Base-by-base conservation (phyloP, 2,329 filamentous ascomycete species). In the Knufia fluminis region DNA sequence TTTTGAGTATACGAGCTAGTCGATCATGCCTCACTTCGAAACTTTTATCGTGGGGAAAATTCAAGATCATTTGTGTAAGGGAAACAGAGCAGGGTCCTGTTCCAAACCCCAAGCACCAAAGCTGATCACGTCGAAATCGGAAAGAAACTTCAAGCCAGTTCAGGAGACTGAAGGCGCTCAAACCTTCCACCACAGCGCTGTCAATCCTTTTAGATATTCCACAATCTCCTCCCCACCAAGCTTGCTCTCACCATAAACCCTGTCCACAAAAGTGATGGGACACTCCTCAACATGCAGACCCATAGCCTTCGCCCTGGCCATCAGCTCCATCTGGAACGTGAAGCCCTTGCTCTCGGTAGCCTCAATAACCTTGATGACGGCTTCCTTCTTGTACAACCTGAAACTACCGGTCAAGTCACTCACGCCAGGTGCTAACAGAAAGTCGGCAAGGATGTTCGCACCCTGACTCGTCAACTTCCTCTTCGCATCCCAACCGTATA, bases 321-420 rank as follows among this genome's bases (percentile, higher is more conserved):
- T 97, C 82, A 98, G 85, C 77, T 96, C 91, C 92, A 98, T 98
- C 80, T 98, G 92, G 76, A 98, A 98, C 35, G 86, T 91, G 68
- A 97, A 98, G 2, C 92, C 92, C 73, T 97, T 95, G 66, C 87
- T 92, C 76, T 96, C 85, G 7, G 89, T 96, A 69, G 79, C 87
- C 63, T 77, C 74, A 61, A 98, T 96, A 51, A 94, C 88, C 75
- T 87, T 90, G 68, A 94, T 80, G 63, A 98, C 70, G 54, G 95
- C 87, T 52, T 75, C 73, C 72, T 85, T 89, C 82, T 94, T 97
- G 70, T 98, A 98, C 66, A 98, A 69, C 55, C 92, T 75, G 72
- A 97, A 98, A 66, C 85, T 91, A 43, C 92, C 92, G 28, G 92
- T 98, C 66, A 98, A 71, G 68, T 98, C 92, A 65, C 87, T 95